A percentile compares a stretch with the other conserved stretches of the same genome.
phyloP scores from a whole-genome alignment of 73 alveolate species.

The Blepharisma japonicum region DNA sequence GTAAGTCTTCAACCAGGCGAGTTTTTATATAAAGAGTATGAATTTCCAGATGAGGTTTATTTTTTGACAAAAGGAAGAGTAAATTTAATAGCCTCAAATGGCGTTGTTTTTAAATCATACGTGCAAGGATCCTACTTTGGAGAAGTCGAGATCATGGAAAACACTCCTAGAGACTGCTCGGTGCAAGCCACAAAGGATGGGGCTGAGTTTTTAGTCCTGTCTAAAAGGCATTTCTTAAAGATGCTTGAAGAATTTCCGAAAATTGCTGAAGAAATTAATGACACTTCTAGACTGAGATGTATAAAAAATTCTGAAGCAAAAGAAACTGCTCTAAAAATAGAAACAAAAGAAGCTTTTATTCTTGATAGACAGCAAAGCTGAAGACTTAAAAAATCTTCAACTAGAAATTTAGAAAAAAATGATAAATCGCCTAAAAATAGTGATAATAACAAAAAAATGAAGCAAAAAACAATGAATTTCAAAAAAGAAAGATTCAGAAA shows the following conservation, averaged over 20 bases:
- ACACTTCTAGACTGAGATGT: slow-evolving; percentile 9
- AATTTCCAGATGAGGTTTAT: slow-evolving; percentile 32
- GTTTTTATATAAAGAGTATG: slow-evolving; percentile 29
- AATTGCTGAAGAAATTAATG: slow-evolving; percentile 28
- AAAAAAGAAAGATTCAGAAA: slow-evolving; percentile 17
- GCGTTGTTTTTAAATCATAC: slow-evolving; percentile 23
- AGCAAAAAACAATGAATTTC: background rate
- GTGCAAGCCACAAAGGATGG: slow-evolving; percentile 30
- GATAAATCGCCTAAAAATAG: background rate
- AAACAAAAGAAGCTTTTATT: background rate
- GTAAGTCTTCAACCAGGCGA: slow-evolving; percentile 17
- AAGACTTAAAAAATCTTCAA: background rate
- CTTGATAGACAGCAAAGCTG: background rate
- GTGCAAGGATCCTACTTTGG: slow-evolving; percentile 40
- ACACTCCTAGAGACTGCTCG: slow-evolving; percentile 23
- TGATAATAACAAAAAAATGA: background rate
- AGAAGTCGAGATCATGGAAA: slow-evolving; percentile 32
- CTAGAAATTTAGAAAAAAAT: background rate
- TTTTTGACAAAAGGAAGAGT: slow-evolving; percentile 35
- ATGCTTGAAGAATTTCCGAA: slow-evolving; percentile 30
- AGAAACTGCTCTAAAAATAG: slow-evolving; percentile 4
- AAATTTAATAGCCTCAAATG: background rate
- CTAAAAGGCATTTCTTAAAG: slow-evolving; percentile 20
- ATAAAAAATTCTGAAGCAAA: slow-evolving; percentile 24
- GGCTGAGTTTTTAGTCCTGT: slow-evolving; percentile 31